These are phyloP conservation scores for Boletus huronensis DNA, from an alignment of 768 basidiomycete species.

Conservation along the genomic window DNA sequence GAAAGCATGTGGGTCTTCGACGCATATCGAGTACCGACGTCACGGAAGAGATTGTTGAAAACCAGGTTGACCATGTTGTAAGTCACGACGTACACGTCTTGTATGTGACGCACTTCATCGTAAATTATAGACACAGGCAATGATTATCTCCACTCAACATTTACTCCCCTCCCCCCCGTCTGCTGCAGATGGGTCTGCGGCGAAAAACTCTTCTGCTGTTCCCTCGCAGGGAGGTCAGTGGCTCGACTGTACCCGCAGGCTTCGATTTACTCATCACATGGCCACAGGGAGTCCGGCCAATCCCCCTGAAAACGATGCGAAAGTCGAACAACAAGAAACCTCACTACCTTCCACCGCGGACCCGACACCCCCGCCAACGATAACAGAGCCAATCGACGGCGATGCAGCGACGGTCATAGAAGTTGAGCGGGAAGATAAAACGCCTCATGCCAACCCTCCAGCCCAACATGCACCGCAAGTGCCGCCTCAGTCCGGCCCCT, in stretches of 20 bases:
- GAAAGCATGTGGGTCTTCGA: conserved; percentile 54
- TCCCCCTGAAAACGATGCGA: conserved; percentile 24
- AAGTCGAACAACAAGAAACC: conserved; percentile 34
- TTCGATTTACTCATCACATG: background rate
- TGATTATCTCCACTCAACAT: conserved; percentile 88
- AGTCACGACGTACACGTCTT: conserved; percentile 13
- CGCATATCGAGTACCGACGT: conserved; percentile 54
- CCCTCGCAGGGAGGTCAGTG: conserved; percentile 29
- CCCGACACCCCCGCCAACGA: conserved; percentile 28
- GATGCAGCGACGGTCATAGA: conserved; percentile 46
- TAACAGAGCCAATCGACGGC: conserved; percentile 17
- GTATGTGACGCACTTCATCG: conserved; percentile 2
- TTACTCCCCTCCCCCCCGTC: conserved; percentile 47
- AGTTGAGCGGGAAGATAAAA: conserved; percentile 41
- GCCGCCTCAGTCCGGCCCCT: conserved; percentile 17
- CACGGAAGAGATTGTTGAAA: conserved; percentile 71
- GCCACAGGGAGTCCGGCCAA: conserved; percentile 22
- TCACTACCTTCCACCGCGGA: conserved; percentile 34
- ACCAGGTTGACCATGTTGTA: conserved; percentile 52
- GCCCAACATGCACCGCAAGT: conserved; percentile 19
- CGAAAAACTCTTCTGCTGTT: conserved; percentile 19
- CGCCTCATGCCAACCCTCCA: conserved; percentile 24
- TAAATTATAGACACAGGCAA: conserved; percentile 71
- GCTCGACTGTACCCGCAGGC: background rate
- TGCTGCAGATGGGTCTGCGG: conserved; percentile 23